Conservation (phyloP, 495 filamentous ascomycete genomes). For the Penicillium steckii region DNA sequence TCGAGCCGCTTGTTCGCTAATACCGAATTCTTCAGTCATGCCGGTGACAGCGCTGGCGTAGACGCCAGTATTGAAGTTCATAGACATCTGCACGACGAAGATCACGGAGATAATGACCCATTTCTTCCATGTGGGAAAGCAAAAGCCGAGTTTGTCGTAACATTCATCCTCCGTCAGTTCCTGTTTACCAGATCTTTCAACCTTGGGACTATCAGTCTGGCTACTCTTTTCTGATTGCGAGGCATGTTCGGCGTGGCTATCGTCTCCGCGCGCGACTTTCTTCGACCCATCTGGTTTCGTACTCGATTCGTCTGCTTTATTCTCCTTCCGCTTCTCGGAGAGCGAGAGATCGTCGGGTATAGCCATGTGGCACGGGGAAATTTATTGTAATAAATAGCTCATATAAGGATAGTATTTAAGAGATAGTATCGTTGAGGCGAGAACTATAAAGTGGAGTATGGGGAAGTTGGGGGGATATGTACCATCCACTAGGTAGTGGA, state of each 20-base stretch:
- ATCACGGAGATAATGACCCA: conserved; percentile 73
- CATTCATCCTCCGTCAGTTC: conserved; percentile 63
- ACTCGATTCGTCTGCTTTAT: not conserved
- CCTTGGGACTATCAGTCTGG: conserved; percentile 7
- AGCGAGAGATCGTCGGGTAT: conserved; percentile 1
- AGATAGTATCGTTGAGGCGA: not conserved
- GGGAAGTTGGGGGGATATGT: not conserved
- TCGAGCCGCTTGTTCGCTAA: conserved; percentile 64
- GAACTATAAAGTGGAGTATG: not conserved
- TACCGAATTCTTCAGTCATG: conserved; percentile 59
- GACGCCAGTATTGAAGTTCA: conserved; percentile 81
- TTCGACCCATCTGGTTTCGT: not conserved
- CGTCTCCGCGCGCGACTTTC: conserved; percentile 9
- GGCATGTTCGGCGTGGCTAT: conserved; percentile 19
- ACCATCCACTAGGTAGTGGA: too few species aligned
- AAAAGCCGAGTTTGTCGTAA: conserved; percentile 63
- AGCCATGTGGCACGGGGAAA: conserved; percentile 7
- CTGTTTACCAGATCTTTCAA: conserved; percentile 41
- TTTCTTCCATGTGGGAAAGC: conserved; percentile 66
- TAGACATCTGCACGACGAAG: conserved; percentile 74
- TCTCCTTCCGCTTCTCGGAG: conserved; percentile 12
- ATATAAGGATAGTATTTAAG: not conserved
- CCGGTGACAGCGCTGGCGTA: conserved; percentile 65
- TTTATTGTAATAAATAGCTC: not conserved
- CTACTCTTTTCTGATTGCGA: conserved; percentile 14